Evolutionary conservation across 345 rosid species (phyloP).

Genomic region (Citrus maxima): DNA sequence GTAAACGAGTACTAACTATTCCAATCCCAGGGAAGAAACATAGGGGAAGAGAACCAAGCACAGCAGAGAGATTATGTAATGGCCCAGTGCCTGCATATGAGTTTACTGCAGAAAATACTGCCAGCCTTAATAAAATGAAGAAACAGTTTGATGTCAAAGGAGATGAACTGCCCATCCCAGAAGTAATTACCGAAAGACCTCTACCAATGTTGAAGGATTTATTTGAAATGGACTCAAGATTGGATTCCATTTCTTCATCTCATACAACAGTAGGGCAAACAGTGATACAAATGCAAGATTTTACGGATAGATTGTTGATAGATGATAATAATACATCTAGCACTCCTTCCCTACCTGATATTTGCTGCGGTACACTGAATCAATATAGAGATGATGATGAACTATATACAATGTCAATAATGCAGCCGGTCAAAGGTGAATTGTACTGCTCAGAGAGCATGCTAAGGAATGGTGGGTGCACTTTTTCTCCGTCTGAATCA

Average conservation of each 20-base stretch:
- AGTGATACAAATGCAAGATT: constrained; percentile 15
- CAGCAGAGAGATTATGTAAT: background rate
- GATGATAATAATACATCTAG: constrained; percentile 14
- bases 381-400: constrained; percentile 19
- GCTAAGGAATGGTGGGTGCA: background rate
- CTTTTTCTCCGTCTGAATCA: constrained; percentile 13
- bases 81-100: constrained; percentile 5
- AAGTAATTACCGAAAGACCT: constrained; percentile 28
- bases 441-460: constrained; percentile 7
- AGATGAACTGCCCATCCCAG: constrained; percentile 22
- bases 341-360: constrained; percentile 20
- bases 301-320: constrained; percentile 5
- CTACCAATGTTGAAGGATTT: constrained; percentile 35
- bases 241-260: constrained; percentile 16
- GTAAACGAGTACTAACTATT: constrained; percentile 30
- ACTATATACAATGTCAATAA: background rate
- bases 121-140: constrained; percentile 9
- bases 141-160: constrained; percentile 9
- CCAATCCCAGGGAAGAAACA: constrained; percentile 31
- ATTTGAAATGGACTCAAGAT: constrained; percentile 35
- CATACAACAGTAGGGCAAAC: constrained; percentile 28
- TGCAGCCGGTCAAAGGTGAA: constrained; percentile 14
- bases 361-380: constrained; percentile 15
- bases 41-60: constrained; percentile 15
- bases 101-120: constrained; percentile 13